Conservation (phyloP, 2,329 filamentous ascomycete species). For the Fusarium lateritium region DNA sequence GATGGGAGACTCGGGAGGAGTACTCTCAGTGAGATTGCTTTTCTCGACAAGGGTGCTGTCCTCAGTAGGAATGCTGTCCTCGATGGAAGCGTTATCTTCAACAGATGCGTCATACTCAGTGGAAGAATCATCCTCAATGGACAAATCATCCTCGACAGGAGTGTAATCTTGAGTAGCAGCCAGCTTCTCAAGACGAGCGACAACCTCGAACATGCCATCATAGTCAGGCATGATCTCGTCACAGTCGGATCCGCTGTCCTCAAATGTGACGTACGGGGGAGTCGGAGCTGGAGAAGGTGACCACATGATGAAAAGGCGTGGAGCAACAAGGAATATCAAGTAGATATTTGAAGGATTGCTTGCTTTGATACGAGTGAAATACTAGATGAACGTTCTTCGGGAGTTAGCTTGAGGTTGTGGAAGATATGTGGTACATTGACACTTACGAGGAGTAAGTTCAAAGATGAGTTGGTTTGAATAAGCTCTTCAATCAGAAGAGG, state of each 20-base stretch:
- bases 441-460: conserved; percentile 19
- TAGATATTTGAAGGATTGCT: not conserved
- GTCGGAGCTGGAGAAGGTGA: conserved; percentile 9
- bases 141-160: not conserved
- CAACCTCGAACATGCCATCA: conserved; percentile 20
- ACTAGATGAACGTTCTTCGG: not conserved
- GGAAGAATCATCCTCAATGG: not conserved
- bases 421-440: not conserved
- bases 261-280: conserved; percentile 12
- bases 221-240: conserved; percentile 9
- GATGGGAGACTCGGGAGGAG: conserved; percentile 44
- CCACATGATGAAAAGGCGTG: conserved; percentile 8
- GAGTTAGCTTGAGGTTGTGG: conserved; percentile 2
- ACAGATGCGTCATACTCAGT: not conserved
- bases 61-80: not conserved
- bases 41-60: conserved; percentile 11
- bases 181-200: conserved; percentile 19
- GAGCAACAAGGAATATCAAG: not conserved
- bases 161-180: not conserved
- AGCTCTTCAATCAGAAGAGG: not conserved
- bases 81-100: not conserved
- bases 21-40: conserved; percentile 2
- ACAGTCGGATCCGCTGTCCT: conserved; percentile 8
- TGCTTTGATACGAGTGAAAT: conserved; percentile 6
- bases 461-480: not conserved